Evolutionary conservation across 2,329 filamentous ascomycete species (phyloP), one percentile per base, ranked within the genome.

Genomic region (Fusarium mangiferae): DNA sequence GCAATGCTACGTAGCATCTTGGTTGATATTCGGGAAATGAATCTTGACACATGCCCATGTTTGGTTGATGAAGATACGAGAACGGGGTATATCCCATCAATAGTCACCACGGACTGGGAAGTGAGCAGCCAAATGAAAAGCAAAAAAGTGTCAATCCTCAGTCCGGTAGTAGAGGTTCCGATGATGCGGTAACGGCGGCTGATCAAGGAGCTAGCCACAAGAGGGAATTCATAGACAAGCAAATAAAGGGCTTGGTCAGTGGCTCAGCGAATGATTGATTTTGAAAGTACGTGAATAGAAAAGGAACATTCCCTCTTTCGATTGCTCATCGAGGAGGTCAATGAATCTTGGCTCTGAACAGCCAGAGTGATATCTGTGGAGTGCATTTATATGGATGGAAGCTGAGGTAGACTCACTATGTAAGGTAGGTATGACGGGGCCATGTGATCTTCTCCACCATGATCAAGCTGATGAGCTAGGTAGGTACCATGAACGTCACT

Each of bases 391-490:
- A 14, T 10, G 24, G 24, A 26, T 26, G 42, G 42, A 45, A 18
- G 22, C 28, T 36, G n/a, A 45, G 24, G 18, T 35, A 24, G n/a
- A 22, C 24, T 24, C 10, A 30, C 28, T 30, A 33, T n/a, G n/a
- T n/a, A n/a, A 30, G 28, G 28, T 26, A 26, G 10, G 28, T 13
- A 28, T 54, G 51, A 54, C 51, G 10, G 20, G n/a, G 24, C 18
- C 59, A 45, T 48, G 49, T 65, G 66, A 70, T 22, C 15, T 17
- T 57, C 49, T 20, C 57, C 57, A 60, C 28, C 41, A n/a, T 54
- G 28, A 18, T 24, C 15, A 24, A 30, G 41, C 26, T 36, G 24
- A 33, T 24, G 30, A 26, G 42, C 39, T 62, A 36, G 28, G 28
- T 62, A 36, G 28, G 28, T 30, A 30, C 22, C 35, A 12, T 35